Percentiles rank a stretch among this genome's conserved stretches.
Conservation (phyloP, 78 protist species). For the Parvularia atlantis region DNA sequence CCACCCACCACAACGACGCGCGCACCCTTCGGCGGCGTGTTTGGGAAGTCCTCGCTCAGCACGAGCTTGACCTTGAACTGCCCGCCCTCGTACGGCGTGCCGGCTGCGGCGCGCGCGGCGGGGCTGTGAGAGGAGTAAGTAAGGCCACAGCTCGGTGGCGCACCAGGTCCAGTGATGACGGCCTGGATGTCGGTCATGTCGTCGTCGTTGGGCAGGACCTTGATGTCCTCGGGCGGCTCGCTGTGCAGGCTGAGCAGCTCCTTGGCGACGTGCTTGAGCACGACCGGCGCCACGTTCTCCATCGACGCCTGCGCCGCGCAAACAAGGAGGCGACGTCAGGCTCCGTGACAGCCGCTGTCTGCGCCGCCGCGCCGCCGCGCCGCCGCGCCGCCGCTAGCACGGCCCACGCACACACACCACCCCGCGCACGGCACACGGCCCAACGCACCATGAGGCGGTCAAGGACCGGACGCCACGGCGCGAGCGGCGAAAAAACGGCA, state of each 20-base stretch:
- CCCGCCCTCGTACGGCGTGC: constrained; percentile 97
- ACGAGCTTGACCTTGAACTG: constrained; percentile 61
- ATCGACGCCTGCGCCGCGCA: too few relatives aligned
- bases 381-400: too few relatives aligned
- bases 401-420: too few relatives aligned
- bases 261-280: constrained; percentile 41
- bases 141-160: background rate
- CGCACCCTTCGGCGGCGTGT: constrained; percentile 88
- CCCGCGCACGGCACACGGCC: too few relatives aligned
- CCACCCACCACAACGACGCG: background rate
- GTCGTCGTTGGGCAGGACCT: constrained; percentile 50
- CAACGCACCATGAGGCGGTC: too few relatives aligned
- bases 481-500: too few relatives aligned
- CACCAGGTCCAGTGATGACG: constrained; percentile 77
- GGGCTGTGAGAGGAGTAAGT: background rate
- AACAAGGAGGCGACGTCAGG: too few relatives aligned
- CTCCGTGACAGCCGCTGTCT: too few relatives aligned
- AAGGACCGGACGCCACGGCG: too few relatives aligned
- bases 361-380: too few relatives aligned
- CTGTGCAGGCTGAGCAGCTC: constrained; percentile 47
- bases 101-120: constrained; percentile 24
- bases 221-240: constrained; percentile 55
- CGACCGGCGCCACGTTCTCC: constrained; percentile 55
- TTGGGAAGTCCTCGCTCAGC: constrained; percentile 74
- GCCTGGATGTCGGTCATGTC: constrained; percentile 73